Evolutionary conservation across 768 basidiomycete species (phyloP).

Genomic region (Lactarius evosmus): DNA sequence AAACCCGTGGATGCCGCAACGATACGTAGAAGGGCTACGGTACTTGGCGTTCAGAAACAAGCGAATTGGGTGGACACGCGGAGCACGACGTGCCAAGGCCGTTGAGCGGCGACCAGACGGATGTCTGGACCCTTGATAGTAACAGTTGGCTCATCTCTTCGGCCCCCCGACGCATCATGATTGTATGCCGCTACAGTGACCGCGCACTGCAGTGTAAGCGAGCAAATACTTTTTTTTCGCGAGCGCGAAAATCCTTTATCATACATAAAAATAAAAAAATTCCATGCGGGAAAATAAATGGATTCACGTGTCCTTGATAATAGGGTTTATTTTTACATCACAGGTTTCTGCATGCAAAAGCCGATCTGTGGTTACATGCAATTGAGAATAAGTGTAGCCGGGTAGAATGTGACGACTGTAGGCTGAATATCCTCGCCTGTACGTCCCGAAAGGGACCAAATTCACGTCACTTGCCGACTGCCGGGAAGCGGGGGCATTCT

Average conservation of each 20-base stretch:
- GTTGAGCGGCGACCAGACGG: neutral
- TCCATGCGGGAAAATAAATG: neutral
- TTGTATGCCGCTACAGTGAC: neutral
- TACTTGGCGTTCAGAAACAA: neutral
- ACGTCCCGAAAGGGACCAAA: no score
- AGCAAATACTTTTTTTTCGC: neutral
- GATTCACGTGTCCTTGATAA: constrained; percentile 3
- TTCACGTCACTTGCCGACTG: no score
- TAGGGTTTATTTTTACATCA: no score
- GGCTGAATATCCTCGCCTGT: no score
- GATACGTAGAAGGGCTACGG: neutral
- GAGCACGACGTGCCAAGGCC: no score
- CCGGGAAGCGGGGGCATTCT: no score
- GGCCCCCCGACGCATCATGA: no score
- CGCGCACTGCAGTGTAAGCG: neutral
- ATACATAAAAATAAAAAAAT: constrained; percentile 8
- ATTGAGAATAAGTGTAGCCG: no score
- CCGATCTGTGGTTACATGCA: no score
- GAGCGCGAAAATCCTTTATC: neutral
- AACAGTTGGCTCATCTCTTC: neutral
- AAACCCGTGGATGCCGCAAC: neutral
- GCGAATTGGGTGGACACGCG: neutral
- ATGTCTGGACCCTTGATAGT: neutral
- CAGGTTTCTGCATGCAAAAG: no score
- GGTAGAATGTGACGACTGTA: no score